phyloP scores from a whole-genome alignment of 805 yeast species.

The Ogataea salicorniae region DNA sequence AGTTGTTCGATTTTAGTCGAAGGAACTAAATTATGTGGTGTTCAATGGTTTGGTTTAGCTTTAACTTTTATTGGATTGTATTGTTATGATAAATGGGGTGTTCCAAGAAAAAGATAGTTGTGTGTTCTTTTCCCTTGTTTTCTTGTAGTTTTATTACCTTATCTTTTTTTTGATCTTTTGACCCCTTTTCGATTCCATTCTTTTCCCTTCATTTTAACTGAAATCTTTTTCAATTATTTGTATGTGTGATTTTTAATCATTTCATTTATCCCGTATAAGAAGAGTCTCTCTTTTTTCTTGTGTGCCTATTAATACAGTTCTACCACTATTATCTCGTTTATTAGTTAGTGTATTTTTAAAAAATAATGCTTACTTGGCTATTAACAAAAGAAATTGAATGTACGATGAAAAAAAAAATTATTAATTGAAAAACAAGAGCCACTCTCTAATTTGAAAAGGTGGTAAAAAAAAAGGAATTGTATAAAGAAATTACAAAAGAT shows the following conservation, averaged over 20 bases:
- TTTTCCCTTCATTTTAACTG: not conserved
- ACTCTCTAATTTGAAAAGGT: no score
- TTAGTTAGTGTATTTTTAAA: no score
- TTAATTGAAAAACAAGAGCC: no score
- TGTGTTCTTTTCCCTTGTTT: not conserved
- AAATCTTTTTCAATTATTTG: not conserved
- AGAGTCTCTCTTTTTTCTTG: not conserved
- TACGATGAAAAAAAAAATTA: no score
- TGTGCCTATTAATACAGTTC: not conserved
- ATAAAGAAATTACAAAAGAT: no score
- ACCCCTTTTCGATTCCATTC: not conserved
- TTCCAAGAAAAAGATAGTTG: constrained; percentile 18
- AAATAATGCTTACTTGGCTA: no score
- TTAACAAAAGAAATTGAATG: no score
- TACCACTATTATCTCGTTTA: no score
- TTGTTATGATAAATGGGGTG: constrained; percentile 69
- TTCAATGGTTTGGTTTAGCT: constrained; percentile 47
- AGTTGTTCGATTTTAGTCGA: constrained; percentile 63
- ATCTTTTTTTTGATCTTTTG: not conserved
- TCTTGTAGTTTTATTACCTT: not conserved
- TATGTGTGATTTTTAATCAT: no score
- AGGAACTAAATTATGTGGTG: constrained; percentile 35
- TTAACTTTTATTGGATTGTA: constrained; percentile 60
- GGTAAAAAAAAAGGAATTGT: no score
- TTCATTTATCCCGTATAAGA: not conserved